Evolutionary conservation across 495 filamentous ascomycete genomes (phyloP), one percentile per base, ranked within the genome.

Genomic region (Aspergillus incahuasiensis): DNA sequence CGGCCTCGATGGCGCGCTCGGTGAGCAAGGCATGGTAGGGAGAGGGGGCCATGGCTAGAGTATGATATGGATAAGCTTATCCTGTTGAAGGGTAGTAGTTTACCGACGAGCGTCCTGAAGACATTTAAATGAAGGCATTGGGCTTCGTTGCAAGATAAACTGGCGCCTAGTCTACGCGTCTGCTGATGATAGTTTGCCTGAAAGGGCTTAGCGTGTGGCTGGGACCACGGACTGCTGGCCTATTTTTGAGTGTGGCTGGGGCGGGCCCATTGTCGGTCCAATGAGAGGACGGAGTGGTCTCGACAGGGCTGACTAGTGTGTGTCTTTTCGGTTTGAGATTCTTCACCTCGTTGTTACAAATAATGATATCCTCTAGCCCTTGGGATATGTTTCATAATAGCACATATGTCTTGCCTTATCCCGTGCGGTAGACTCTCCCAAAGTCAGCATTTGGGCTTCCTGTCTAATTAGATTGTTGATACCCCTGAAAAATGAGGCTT

Each of bases 31-130:
- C 42, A 55, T 73, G 68, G 48, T 66, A 52, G 7, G 68, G 68
- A 6, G 71, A 52, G 7, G 68, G 68, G 6, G 71, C 65, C 71
- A 74, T 74, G 15, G 19, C 63, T 63, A 30, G 5, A 9, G 9
- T 30, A 30, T 30, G 5, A 9, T 9, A 16, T 53, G 44, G 15
- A 13, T 3, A 15, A 15, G 53, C 52, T 57, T 58, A 15, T 42
- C 20, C 5, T 50, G 54, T 55, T 34, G 22, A 24, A 25, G 16
- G 16, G n/a, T 46, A 3, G 12, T 15, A 35, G 12, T 13, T 11
- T 22, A 30, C 38, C 34, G 24, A 40, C 3, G 7, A 15, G 18
- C 13, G 32, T 38, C 38, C 15, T 49, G 32, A 49, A 34, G 48
- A 39, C 34, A 50, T 50, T 50, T 13, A 21, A 38, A 38, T 6